These are phyloP conservation scores for Alternaria consortialis DNA, from an alignment of 2,329 filamentous ascomycete genomes.

Conservation along the genomic window DNA sequence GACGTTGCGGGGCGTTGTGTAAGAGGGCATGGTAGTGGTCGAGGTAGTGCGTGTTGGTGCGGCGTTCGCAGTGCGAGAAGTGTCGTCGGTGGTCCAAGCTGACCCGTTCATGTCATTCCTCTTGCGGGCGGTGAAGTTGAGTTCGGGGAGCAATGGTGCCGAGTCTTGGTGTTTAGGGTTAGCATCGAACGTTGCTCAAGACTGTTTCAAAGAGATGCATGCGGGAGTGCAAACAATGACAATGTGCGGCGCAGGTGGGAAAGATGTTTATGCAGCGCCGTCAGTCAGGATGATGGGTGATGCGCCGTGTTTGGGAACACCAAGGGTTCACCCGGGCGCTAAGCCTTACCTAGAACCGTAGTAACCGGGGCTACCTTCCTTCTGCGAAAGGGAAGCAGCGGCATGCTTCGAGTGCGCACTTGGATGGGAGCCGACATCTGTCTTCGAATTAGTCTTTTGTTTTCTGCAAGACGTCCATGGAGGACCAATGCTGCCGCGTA, in stretches of 20 bases:
- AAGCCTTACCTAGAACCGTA: slow-evolving; percentile 23
- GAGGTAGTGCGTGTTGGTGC: slow-evolving; percentile 23
- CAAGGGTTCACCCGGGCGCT: slow-evolving; percentile 21
- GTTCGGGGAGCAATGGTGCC: slow-evolving; percentile 34
- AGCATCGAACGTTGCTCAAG: slow-evolving; percentile 30
- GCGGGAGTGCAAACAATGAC: slow-evolving; percentile 16
- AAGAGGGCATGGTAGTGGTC: slow-evolving; percentile 37
- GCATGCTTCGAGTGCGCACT: slow-evolving; percentile 8
- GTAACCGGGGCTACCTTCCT: slow-evolving; percentile 18
- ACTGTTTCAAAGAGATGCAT: background rate
- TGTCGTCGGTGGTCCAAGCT: slow-evolving; percentile 25
- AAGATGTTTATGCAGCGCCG: slow-evolving; percentile 31
- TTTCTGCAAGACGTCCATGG: background rate
- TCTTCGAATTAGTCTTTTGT: background rate
- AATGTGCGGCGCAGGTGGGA: slow-evolving; percentile 15
- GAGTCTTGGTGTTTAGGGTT: slow-evolving; percentile 15
- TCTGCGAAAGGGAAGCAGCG: slow-evolving; percentile 12
- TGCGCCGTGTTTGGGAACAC: slow-evolving; percentile 34
- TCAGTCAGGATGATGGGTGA: slow-evolving; percentile 22
- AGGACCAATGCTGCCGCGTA: background rate
- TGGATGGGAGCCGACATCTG: slow-evolving; percentile 3
- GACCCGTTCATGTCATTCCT: slow-evolving; percentile 46
- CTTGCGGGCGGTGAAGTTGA: slow-evolving; percentile 27
- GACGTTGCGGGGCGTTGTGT: slow-evolving; percentile 41
- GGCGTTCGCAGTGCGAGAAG: slow-evolving; percentile 23